Percentiles rank a stretch among this genome's conserved stretches.
Conservation (phyloP, 2,329 filamentous ascomycete genomes). For the Bipolaris cookei region DNA sequence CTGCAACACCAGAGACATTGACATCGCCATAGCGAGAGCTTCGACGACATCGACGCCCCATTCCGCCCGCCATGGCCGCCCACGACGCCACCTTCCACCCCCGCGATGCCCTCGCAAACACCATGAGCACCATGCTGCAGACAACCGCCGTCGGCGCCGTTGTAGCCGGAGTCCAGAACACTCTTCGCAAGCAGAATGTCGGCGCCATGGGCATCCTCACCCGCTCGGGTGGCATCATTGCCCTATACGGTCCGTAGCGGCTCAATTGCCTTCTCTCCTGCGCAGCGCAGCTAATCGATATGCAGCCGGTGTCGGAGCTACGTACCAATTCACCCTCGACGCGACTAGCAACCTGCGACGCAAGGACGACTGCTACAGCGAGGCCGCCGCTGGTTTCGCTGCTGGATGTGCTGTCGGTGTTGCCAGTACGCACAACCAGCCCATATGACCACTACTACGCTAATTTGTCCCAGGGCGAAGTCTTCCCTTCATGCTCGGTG, state of each 20-base stretch:
- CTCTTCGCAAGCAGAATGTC: constrained; percentile 80
- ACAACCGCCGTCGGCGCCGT: constrained; percentile 73
- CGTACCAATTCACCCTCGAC: constrained; percentile 77
- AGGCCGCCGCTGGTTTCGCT: constrained; percentile 76
- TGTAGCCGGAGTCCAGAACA: constrained; percentile 82
- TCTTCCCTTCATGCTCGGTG: constrained; percentile 73
- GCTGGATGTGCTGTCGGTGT: constrained; percentile 76
- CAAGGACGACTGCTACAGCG: constrained; percentile 80
- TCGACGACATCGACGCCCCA: constrained; percentile 30
- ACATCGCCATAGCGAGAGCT: constrained; percentile 4
- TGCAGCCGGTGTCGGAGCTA: constrained; percentile 72
- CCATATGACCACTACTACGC: constrained; percentile 16
- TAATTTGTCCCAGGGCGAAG: constrained; percentile 60
- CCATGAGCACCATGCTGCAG: constrained; percentile 68
- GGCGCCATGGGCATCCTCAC: constrained; percentile 82
- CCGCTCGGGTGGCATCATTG: constrained; percentile 76
- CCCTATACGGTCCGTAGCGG: constrained; percentile 63
- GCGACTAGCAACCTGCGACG: constrained; percentile 84
- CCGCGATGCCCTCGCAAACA: constrained; percentile 74
- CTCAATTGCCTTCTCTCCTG: not conserved
- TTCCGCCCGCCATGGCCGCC: constrained; percentile 47
- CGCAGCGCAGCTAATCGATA: constrained; percentile 36
- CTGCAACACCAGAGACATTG: constrained; percentile 8
- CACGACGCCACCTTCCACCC: constrained; percentile 64
- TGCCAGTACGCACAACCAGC: constrained; percentile 62